Evolutionary conservation across 139 green algal genomes (phyloP).

Genomic region (Chlorella sp.): DNA sequence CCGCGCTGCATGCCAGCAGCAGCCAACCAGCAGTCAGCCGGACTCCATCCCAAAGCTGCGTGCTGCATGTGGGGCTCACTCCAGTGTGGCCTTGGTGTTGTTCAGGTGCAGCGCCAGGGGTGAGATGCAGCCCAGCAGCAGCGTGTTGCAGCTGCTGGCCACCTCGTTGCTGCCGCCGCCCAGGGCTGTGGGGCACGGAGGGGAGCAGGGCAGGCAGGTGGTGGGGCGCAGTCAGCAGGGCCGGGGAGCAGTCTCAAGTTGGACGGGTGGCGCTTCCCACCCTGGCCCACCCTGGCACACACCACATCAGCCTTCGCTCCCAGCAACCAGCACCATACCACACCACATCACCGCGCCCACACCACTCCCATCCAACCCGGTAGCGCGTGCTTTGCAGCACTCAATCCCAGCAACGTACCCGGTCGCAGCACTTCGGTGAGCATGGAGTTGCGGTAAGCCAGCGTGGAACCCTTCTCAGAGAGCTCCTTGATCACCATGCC

Average conservation of each 20-base stretch:
- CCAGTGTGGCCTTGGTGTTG: conserved; percentile 27
- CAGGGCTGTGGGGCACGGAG: conserved; percentile 4
- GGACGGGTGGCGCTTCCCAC: too few relatives aligned
- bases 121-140: conserved; percentile 38
- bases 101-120: not conserved
- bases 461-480: conserved; percentile 4
- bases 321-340: too few relatives aligned
- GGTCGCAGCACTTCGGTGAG: conserved; percentile 34
- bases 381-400: too few relatives aligned
- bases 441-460: conserved; percentile 18
- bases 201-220: not conserved
- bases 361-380: too few relatives aligned
- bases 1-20: too few relatives aligned
- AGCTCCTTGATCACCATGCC: conserved; percentile 35
- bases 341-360: too few relatives aligned
- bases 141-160: conserved; percentile 34
- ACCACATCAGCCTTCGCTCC: too few relatives aligned
- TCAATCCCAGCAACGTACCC: not conserved
- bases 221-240: too few relatives aligned
- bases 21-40: too few relatives aligned
- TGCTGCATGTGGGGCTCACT: conserved; percentile 1
- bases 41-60: too few relatives aligned
- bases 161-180: conserved; percentile 29
- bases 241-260: too few relatives aligned
- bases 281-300: too few relatives aligned